Evolutionary conservation across 345 rosid genomes (phyloP).

Genomic region (Dipteronia sinensis): DNA sequence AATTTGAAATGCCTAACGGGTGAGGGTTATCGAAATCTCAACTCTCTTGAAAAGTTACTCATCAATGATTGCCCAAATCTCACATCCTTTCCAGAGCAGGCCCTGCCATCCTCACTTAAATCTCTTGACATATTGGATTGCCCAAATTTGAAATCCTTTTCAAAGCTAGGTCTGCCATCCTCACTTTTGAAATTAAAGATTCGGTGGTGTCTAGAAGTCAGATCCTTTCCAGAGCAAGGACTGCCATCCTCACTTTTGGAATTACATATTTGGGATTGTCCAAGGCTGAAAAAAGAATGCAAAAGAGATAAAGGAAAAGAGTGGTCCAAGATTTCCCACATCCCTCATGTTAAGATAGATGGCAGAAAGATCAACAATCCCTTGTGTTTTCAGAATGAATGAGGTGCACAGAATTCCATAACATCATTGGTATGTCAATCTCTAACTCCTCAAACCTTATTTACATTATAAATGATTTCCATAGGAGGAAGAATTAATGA

Average conservation of each 20-base stretch:
- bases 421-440: no score
- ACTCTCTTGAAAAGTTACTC: neutral
- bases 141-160: no score
- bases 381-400: no score
- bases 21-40: constrained; percentile 22
- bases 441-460: no score
- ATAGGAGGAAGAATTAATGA: no score
- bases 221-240: neutral
- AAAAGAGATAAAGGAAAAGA: constrained; percentile 18
- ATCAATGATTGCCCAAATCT: neutral
- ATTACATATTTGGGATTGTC: neutral
- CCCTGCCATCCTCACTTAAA: no score
- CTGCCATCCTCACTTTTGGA: no score
- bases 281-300: constrained; percentile 19
- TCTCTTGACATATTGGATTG: fast-evolving
- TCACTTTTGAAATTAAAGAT: neutral
- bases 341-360: constrained; percentile 15
- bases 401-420: no score
- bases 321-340: constrained; percentile 26
- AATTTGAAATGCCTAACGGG: constrained; percentile 5
- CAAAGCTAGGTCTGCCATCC: neutral
- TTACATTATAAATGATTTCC: no score
- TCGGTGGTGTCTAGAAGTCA: no score
- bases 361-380: neutral
- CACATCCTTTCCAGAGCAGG: neutral